Evolutionary conservation across 768 basidiomycete genomes (phyloP), one percentile per base, ranked within the genome.

Genomic region (Tulasnella sp.): DNA sequence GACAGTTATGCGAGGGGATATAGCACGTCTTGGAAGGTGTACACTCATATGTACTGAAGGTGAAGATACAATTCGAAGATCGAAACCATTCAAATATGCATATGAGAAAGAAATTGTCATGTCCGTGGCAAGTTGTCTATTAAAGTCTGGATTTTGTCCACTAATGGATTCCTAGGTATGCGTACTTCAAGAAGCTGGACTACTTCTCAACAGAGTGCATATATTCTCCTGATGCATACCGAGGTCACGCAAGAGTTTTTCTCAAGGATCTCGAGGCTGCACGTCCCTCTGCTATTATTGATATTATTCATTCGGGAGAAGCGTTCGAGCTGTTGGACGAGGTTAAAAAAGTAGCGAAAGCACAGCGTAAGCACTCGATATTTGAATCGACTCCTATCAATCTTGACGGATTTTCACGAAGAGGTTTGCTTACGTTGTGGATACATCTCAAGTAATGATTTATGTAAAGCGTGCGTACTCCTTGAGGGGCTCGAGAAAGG

Each of bases 61-160:
- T 34, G 93, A 95, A 63, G 90, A 95, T 60, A 92, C 90, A 1
- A 96, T 98, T 64, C 88, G 81, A 64, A 77, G 95, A 51, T 91
- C 87, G 43, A 99, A 99, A 67, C 95, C 95, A n/a, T 98, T 99
- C 74, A 98, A 96, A 64, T 99, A 98, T 62, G 83, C 90, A 0
- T 98, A 98, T 60, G 95, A 99, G 70, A 99, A 99, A 67, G 95
- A 99, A 68, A 98, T 99, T 28, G 95, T 99, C 56, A 98, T 99
- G 95, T 89, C 58, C 56, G 41, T 32, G 10, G 9, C 34, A 29
- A 29, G 28, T 15, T 15, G 76, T 66, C 33, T 3, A 24, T n/a
- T 29, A 37, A 57, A 46, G 25, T 53, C 34, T 41, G 57, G 55
- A 58, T n/a, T 43, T 20, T 29, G 29, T 27, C 47, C 31, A 35